phyloP scores from a whole-genome alignment of 352 stramenopile species.

The Pythium apleroticum region DNA sequence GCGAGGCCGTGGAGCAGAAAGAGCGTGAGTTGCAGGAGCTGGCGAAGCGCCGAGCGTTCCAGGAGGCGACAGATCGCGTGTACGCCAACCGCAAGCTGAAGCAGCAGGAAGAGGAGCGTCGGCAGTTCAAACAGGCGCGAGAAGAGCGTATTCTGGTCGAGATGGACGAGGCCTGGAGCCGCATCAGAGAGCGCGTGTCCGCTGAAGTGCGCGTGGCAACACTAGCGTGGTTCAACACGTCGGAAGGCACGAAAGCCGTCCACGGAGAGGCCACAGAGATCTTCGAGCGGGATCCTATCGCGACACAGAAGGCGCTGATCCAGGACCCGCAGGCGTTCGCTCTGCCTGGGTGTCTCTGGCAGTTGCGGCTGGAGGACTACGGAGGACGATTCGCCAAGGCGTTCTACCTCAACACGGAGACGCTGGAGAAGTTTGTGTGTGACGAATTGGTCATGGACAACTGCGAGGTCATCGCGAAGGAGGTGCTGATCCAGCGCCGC shows the following conservation, averaged over 20 bases:
- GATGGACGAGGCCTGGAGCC: slow-evolving; percentile 43
- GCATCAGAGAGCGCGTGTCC: slow-evolving; percentile 42
- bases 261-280: slow-evolving; percentile 43
- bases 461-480: slow-evolving; percentile 53
- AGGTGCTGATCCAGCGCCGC: slow-evolving; percentile 53
- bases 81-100: slow-evolving; percentile 47
- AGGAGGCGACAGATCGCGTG: slow-evolving; percentile 43
- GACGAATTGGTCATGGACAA: slow-evolving; percentile 68
- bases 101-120: slow-evolving; percentile 54
- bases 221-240: slow-evolving; percentile 42
- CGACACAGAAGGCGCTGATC: slow-evolving; percentile 43
- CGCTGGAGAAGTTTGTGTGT: slow-evolving; percentile 66
- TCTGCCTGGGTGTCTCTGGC: slow-evolving; percentile 50
- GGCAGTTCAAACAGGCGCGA: slow-evolving; percentile 36
- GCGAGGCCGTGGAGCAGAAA: slow-evolving; percentile 28
- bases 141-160: slow-evolving; percentile 24
- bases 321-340: slow-evolving; percentile 33
- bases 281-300: slow-evolving; percentile 53
- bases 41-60: slow-evolving; percentile 38
- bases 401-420: slow-evolving; percentile 64
- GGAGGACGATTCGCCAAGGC: slow-evolving; percentile 56
- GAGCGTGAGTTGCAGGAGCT: slow-evolving; percentile 31
- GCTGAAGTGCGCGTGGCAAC: slow-evolving; percentile 47
- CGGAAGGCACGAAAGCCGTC: slow-evolving; percentile 32
- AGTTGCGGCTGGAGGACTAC: slow-evolving; percentile 57